These are phyloP conservation scores for Euphorbia peplus DNA, from an alignment of 345 rosid genomes.

Conservation along the genomic window DNA sequence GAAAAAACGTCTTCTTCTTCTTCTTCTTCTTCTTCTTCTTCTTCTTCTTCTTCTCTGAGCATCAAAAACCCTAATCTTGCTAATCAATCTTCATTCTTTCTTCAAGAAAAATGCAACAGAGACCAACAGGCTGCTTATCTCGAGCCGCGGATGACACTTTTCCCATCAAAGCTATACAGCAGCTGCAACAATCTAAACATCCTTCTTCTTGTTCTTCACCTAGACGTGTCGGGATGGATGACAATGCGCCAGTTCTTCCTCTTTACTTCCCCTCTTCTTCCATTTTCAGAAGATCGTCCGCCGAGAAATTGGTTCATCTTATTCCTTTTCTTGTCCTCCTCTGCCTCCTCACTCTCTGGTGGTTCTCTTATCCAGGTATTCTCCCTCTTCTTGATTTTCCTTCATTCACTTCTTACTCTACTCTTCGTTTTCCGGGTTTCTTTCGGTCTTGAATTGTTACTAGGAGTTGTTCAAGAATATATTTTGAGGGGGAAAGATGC, in stretches of 20 bases:
- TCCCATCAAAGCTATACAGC: neutral
- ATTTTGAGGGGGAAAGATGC: no score
- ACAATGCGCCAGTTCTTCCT: slow-evolving; percentile 30
- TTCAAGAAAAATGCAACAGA: slow-evolving; percentile 15
- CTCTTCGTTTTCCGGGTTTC: neutral
- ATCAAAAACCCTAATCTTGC: slow-evolving; percentile 1
- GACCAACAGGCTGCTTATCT: slow-evolving; percentile 16
- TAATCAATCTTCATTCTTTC: neutral
- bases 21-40: neutral
- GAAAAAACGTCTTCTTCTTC: neutral
- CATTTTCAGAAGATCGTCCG: slow-evolving; percentile 24
- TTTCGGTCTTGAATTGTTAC: neutral
- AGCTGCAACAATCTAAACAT: neutral
- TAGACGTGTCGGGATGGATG: slow-evolving; percentile 22
- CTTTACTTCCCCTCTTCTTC: slow-evolving; percentile 14
- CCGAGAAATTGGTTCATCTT: slow-evolving; percentile 41
- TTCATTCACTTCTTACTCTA: neutral
- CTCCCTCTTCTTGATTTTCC: slow-evolving; percentile 1
- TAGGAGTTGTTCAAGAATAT: neutral
- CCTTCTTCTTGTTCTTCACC: slow-evolving; percentile 1
- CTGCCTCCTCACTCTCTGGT: slow-evolving; percentile 63
- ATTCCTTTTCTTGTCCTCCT: slow-evolving; percentile 47
- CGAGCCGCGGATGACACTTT: slow-evolving; percentile 6
- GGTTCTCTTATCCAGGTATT: slow-evolving; percentile 54
- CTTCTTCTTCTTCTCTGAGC: no score